Base-by-base conservation (phyloP, 2,329 filamentous ascomycete genomes). In the Neonectria magnoliae region DNA sequence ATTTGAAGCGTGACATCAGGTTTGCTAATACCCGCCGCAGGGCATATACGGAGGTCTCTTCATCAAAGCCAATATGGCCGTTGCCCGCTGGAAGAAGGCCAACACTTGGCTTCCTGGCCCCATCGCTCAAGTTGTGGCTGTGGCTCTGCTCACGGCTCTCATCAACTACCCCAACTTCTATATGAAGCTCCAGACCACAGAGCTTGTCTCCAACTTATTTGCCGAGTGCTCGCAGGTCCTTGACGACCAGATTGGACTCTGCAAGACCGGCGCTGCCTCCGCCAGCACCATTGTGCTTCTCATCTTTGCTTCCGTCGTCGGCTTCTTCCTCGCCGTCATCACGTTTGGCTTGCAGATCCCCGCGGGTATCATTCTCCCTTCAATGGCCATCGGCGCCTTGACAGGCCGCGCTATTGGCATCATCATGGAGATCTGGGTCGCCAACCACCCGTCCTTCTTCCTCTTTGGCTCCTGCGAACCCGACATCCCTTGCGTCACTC, bases 91-190 rank as follows among this genome's bases (percentile, higher is more conserved):
- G 90, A 92, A 94, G 74, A 91, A 91, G 74, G 85, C 88, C 7
- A 78, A 79, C 16, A 80, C 85, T 16, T 89, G 88, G 76, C 87
- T 93, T 16, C 89, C 91, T 33, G 88, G 88, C 5, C 94, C 96
- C 2, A 83, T 98, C 29, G 78, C 87, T 14, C 94, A 98, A 80
- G 95, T 98, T 10, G 81, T 91, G 22, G 79, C 89, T n/a, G 88
- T 97, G 25, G 90, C 95, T 5, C 82, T 94, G 45, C 76, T 97
- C 22, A 97, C 94, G 2, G 93, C 95, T 1, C 77, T 98, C 48
- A 88, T 98, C 79, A 98, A 97, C 82, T 99, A 94, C 73, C 96
- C 96, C 11, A 97, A 98, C 80, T 91, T 94, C 60, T 98, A 98
- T 79, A 97, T 98, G 91, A 91, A 96, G 71, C 92, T 94, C 4